Evolutionary conservation across 345 rosid genomes (phyloP).

Genomic region (Tarenaya hassleriana): DNA sequence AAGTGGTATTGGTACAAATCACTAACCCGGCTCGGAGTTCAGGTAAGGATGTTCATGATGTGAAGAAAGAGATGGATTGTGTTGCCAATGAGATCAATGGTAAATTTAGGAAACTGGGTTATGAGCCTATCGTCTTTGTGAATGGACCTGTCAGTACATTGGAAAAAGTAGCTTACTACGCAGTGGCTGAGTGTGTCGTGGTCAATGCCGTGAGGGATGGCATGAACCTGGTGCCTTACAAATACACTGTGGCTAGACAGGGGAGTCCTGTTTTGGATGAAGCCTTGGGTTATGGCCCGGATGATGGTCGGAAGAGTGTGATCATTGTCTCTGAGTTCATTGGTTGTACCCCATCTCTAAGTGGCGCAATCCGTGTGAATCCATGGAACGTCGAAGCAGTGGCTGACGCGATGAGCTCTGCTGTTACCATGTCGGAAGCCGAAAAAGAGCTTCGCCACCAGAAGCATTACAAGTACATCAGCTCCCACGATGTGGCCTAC

Average conservation of each 20-base stretch:
- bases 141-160: constrained; percentile 45
- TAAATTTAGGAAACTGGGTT: constrained; percentile 47
- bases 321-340: constrained; percentile 80
- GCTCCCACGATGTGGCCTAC: constrained; percentile 69
- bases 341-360: constrained; percentile 85
- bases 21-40: constrained; percentile 72
- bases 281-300: constrained; percentile 42
- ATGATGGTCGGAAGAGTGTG: constrained; percentile 46
- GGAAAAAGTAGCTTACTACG: constrained; percentile 64
- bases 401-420: constrained; percentile 53
- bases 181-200: constrained; percentile 65
- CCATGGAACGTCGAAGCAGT: constrained; percentile 71
- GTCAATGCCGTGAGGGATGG: constrained; percentile 85
- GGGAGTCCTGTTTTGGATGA: constrained; percentile 53
- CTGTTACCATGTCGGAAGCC: constrained; percentile 33
- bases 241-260: constrained; percentile 68
- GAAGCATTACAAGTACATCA: constrained; percentile 77
- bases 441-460: constrained; percentile 72
- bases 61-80: constrained; percentile 34
- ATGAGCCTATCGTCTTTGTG: constrained; percentile 54
- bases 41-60: constrained; percentile 70
- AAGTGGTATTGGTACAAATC: constrained; percentile 67
- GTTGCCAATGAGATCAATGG: constrained; percentile 43
- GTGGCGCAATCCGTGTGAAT: constrained; percentile 82
- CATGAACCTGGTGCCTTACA: constrained; percentile 81